These are phyloP conservation scores for Trypanosoma mega DNA, from an alignment of 208 protist genomes.

Conservation along the genomic window DNA sequence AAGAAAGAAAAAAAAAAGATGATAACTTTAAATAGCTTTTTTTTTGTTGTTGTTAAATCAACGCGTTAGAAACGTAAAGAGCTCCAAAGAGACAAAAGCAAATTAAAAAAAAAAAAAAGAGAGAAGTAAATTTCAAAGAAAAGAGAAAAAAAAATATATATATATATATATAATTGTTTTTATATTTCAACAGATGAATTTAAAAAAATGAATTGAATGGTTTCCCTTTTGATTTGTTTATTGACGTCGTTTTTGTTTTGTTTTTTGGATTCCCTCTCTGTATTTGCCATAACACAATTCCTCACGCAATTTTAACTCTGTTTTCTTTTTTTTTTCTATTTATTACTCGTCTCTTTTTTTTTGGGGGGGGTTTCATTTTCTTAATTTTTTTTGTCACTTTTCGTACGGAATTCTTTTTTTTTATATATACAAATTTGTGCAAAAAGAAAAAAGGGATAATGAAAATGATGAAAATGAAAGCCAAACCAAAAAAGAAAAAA, in stretches of 20 bases:
- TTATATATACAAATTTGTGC: conserved; percentile 5
- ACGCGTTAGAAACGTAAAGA: too few species aligned
- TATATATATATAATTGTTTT: conserved; percentile 20
- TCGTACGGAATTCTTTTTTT: too few species aligned
- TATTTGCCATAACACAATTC: background rate
- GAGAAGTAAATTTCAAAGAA: background rate
- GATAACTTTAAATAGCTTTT: too few species aligned
- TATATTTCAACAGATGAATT: conserved; percentile 1
- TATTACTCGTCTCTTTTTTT: conserved; percentile 16
- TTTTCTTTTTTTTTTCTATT: conserved; percentile 2
- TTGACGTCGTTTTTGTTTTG: background rate
- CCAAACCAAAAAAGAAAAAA: background rate
- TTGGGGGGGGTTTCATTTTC: too few species aligned
- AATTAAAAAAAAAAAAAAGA: too few species aligned
- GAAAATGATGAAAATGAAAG: conserved; percentile 3
- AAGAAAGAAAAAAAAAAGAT: too few species aligned
- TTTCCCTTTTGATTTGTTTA: background rate
- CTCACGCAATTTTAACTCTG: conserved; percentile 4
- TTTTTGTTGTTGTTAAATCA: too few species aligned
- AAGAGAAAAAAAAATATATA: background rate
- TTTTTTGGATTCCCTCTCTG: background rate
- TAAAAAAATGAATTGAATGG: background rate
- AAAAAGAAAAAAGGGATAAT: conserved; percentile 17
- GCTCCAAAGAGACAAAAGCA: too few species aligned
- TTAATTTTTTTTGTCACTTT: too few species aligned